Evolutionary conservation across 208 protist genomes (phyloP).

Genomic region (Endotrypanum monterogeii): DNA sequence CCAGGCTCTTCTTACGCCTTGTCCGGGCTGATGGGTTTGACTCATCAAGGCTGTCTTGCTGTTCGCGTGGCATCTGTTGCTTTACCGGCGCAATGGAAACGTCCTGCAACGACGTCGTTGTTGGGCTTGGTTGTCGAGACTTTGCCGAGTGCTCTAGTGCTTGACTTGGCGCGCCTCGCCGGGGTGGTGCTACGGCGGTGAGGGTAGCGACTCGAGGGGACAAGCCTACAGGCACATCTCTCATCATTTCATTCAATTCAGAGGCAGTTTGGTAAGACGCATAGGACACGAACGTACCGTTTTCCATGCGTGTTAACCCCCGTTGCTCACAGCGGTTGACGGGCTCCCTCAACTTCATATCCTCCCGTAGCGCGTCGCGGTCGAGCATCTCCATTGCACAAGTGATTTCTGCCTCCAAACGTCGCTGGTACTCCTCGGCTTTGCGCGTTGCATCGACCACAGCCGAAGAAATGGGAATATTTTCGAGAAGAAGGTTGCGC

Average conservation of each 20-base stretch:
- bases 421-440: constrained; percentile 40
- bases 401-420: constrained; percentile 51
- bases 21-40: no score
- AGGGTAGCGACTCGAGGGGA: background rate
- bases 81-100: background rate
- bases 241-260: background rate
- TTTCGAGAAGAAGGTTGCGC: constrained; percentile 23
- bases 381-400: constrained; percentile 54
- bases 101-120: background rate
- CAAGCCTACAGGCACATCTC: constrained; percentile 1
- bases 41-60: background rate
- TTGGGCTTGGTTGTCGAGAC: background rate
- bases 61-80: background rate
- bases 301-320: background rate
- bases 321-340: background rate
- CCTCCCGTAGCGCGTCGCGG: constrained; percentile 39
- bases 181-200: background rate
- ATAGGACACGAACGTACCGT: constrained; percentile 32
- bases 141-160: background rate
- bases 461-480: constrained; percentile 49
- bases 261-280: constrained; percentile 24
- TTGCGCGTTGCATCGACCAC: constrained; percentile 36
- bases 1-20: background rate
- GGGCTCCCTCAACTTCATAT: background rate
- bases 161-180: background rate